These are phyloP conservation scores for Kregervanrija delftensis DNA, from an alignment of 805 yeast species.

Conservation along the genomic window DNA sequence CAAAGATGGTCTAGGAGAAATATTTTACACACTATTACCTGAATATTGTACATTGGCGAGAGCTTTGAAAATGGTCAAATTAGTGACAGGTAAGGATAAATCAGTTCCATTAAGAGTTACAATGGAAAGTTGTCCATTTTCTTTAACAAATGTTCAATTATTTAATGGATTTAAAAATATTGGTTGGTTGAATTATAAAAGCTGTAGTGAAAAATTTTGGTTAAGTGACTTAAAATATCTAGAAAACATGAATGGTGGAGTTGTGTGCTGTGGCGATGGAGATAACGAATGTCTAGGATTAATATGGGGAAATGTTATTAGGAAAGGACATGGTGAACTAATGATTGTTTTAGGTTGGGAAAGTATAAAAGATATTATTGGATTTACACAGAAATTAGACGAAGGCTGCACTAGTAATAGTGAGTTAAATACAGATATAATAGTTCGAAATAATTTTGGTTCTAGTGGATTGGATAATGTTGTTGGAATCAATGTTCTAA, in stretches of 20 bases:
- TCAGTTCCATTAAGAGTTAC: slow-evolving; percentile 5
- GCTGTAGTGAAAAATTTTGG: slow-evolving; percentile 12
- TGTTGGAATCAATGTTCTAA: slow-evolving; percentile 13
- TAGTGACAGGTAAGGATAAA: slow-evolving; percentile 6
- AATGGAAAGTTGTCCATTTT: slow-evolving; percentile 20
- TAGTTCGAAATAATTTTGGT: too few relatives aligned
- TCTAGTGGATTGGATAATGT: background rate
- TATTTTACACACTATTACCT: slow-evolving; percentile 2
- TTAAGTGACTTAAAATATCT: slow-evolving; percentile 35
- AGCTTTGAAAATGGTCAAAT: slow-evolving; percentile 28
- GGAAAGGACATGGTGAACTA: slow-evolving; percentile 41
- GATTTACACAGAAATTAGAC: background rate
- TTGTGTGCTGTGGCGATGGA: slow-evolving; percentile 16
- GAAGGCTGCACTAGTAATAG: background rate
- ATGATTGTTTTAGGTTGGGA: slow-evolving; percentile 20
- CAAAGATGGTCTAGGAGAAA: background rate
- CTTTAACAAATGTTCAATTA: slow-evolving; percentile 16
- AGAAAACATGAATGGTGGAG: slow-evolving; percentile 41
- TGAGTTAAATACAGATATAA: too few relatives aligned
- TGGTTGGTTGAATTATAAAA: slow-evolving; percentile 22
- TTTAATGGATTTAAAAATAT: slow-evolving; percentile 13
- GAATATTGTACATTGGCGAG: slow-evolving; percentile 26
- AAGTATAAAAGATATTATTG: background rate
- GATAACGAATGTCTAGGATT: slow-evolving; percentile 25
- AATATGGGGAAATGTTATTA: slow-evolving; percentile 32